phyloP scores from a whole-genome alignment of 2,329 filamentous ascomycete species.

The Teratosphaeria viscida region DNA sequence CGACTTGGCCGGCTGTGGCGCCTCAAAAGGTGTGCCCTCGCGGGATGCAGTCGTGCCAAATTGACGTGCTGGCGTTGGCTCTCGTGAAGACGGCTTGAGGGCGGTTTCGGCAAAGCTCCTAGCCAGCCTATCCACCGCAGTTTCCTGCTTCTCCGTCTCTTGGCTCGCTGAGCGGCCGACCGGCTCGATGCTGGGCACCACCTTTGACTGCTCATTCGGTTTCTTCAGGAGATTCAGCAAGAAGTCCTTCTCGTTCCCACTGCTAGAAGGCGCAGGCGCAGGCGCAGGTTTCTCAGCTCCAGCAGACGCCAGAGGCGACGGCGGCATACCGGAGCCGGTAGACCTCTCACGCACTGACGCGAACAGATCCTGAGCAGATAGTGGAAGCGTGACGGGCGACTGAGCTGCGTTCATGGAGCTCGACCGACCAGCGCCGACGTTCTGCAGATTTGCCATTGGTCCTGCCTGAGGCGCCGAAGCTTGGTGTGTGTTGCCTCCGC shows the following conservation, averaged over 20 bases:
- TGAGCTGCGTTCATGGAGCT: neutral
- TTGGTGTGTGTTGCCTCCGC: constrained; percentile 29
- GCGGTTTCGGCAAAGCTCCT: constrained; percentile 36
- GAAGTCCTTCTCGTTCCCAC: constrained; percentile 66
- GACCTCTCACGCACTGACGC: constrained; percentile 45
- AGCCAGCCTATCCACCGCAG: constrained; percentile 31
- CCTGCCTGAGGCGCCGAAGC: constrained; percentile 6
- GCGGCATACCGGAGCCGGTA: constrained; percentile 19
- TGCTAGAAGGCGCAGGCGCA: neutral
- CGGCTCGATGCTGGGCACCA: constrained; percentile 14
- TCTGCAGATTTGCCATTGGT: constrained; percentile 29
- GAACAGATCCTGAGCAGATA: constrained; percentile 49
- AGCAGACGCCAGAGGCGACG: constrained; percentile 21
- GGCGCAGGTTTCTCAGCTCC: constrained; percentile 13
- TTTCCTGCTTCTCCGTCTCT: constrained; percentile 8
- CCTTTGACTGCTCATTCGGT: constrained; percentile 28
- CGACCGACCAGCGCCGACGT: constrained; percentile 13
- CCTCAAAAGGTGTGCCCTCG: constrained; percentile 28
- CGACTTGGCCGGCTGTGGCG: constrained; percentile 26
- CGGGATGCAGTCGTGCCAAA: constrained; percentile 20
- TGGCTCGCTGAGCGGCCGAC: constrained; percentile 3
- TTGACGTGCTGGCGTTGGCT: constrained; percentile 19
- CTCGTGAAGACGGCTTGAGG: constrained; percentile 26
- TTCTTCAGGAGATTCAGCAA: constrained; percentile 77
- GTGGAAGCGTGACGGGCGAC: constrained; percentile 11